These are phyloP conservation scores for Beauveria bassiana DNA, from an alignment of 2,329 filamentous ascomycete genomes.

Conservation along the genomic window DNA sequence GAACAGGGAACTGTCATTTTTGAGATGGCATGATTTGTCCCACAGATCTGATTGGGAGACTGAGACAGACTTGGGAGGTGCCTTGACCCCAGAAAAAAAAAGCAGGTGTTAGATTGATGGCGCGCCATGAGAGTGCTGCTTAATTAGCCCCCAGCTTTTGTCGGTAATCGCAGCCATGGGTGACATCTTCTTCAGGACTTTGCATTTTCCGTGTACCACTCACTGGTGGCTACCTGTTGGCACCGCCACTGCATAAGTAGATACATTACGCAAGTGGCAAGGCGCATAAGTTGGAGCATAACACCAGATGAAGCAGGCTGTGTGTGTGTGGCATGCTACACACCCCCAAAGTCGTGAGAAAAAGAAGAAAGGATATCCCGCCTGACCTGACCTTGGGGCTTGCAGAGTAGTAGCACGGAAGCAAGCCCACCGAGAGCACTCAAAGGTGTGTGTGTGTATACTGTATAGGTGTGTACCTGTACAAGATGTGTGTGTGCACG, in stretches of 20 bases:
- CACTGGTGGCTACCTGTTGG: neutral
- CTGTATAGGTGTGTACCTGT: neutral
- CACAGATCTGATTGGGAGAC: neutral
- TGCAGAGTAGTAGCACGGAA: neutral
- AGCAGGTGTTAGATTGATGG: neutral
- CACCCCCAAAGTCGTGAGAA: neutral
- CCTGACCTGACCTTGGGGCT: conserved; percentile 4
- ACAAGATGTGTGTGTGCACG: neutral
- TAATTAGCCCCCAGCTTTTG: neutral
- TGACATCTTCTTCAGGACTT: neutral
- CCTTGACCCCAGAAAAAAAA: neutral
- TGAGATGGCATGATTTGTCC: neutral
- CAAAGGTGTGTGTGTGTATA: neutral
- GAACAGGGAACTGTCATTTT: neutral
- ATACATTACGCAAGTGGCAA: neutral
- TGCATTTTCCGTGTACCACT: neutral
- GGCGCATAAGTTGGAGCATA: neutral
- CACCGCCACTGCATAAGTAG: neutral
- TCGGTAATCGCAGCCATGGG: conserved; percentile 5
- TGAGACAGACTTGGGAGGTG: neutral
- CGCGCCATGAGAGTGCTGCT: neutral
- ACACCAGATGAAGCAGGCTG: conserved; percentile 7
- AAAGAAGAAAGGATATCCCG: neutral
- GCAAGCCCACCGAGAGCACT: conserved; percentile 2
- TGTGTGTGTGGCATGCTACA: neutral